Evolutionary conservation across 495 filamentous ascomycete species (phyloP).

Genomic region (Parmelia sp.): DNA sequence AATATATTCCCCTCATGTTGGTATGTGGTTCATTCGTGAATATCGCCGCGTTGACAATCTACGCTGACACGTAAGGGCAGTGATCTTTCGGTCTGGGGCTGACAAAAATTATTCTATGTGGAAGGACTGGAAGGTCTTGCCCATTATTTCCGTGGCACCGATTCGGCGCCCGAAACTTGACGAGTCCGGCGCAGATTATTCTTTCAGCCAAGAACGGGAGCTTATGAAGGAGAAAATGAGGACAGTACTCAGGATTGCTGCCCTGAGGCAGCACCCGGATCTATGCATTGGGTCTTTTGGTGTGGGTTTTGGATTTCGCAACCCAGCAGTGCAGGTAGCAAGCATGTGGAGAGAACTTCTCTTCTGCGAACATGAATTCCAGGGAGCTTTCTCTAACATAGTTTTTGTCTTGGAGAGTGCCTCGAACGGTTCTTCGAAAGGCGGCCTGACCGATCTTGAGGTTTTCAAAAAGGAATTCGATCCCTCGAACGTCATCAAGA

Average conservation of each 20-base stretch:
- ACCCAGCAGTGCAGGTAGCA: conserved; percentile 61
- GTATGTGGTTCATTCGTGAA: conserved; percentile 35
- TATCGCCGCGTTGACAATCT: neutral
- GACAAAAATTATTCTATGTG: conserved; percentile 39
- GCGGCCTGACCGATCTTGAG: conserved; percentile 33
- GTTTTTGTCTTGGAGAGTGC: conserved; percentile 60
- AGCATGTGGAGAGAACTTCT: conserved; percentile 62
- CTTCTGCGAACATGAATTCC: conserved; percentile 57
- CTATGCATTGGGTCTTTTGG: conserved; percentile 68
- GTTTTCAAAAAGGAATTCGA: conserved; percentile 38
- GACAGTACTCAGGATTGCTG: conserved; percentile 60
- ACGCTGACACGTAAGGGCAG: conserved; percentile 25
- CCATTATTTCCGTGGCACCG: conserved; percentile 65
- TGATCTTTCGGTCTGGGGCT: conserved; percentile 48
- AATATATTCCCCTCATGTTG: conserved; percentile 59
- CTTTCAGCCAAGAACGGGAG: conserved; percentile 60
- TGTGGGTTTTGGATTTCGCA: conserved; percentile 60
- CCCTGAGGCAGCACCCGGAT: conserved; percentile 48
- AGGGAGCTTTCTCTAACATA: conserved; percentile 59
- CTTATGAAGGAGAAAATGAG: conserved; percentile 67
- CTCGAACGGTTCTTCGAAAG: conserved; percentile 24
- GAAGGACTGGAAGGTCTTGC: conserved; percentile 43
- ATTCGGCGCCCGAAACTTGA: conserved; percentile 65
- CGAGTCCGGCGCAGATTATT: conserved; percentile 56
- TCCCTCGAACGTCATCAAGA: conserved; percentile 34